A percentile compares a stretch with the other conserved stretches of the same genome.
Conservation (phyloP, 1,284 basidiomycete genomes). For the Dichomitus squalens region DNA sequence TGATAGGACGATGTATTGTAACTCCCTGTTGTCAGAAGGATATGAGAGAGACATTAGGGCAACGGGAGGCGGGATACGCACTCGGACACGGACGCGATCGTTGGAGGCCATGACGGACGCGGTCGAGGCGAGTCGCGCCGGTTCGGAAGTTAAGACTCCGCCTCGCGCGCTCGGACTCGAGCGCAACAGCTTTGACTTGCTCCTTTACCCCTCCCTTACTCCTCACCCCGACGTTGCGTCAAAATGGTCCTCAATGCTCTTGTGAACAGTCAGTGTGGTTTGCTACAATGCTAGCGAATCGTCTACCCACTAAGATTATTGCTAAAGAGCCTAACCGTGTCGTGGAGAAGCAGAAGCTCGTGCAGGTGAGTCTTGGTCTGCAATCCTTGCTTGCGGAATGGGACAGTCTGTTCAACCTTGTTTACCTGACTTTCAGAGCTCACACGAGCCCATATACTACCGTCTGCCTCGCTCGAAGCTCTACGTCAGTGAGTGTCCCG, state of each 20-base stretch:
- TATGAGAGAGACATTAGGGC: slow-evolving; percentile 3
- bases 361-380: slow-evolving; percentile 53
- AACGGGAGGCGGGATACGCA: slow-evolving; percentile 40
- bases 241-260: slow-evolving; percentile 57
- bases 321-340: slow-evolving; percentile 63
- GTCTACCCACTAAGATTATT: slow-evolving; percentile 3
- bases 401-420: background rate
- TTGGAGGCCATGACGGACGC: slow-evolving; percentile 41
- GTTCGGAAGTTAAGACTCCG: slow-evolving; percentile 31
- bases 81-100: slow-evolving; percentile 75
- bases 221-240: slow-evolving; percentile 8
- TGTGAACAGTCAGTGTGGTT: slow-evolving; percentile 44
- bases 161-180: slow-evolving; percentile 20
- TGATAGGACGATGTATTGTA: slow-evolving; percentile 87
- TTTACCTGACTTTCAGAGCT: slow-evolving; percentile 31
- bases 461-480: slow-evolving; percentile 49
- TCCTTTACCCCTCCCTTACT: slow-evolving; percentile 20
- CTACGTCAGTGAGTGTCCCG: slow-evolving; percentile 44
- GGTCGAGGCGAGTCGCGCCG: slow-evolving; percentile 32
- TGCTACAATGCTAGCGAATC: background rate
- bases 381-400: background rate
- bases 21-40: slow-evolving; percentile 64
- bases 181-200: slow-evolving; percentile 16
- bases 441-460: slow-evolving; percentile 46
- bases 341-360: slow-evolving; percentile 60